phyloP scores from a whole-genome alignment of 768 basidiomycete genomes.

The Cystobasidium onofrii region DNA sequence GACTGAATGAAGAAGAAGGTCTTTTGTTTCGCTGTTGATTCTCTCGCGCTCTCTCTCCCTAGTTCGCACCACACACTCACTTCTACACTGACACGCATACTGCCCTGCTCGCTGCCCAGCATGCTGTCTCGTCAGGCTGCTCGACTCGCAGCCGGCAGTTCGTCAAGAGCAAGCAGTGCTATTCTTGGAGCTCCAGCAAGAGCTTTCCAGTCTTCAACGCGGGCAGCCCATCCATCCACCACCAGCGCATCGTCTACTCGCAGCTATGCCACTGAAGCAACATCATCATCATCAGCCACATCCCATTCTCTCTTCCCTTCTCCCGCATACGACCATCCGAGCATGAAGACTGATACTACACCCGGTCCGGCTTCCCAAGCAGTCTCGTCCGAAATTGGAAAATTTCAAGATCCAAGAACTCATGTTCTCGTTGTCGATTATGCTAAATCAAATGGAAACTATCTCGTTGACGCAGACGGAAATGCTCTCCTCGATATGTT shows the following conservation, averaged over 20 bases:
- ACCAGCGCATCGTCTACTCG: background rate
- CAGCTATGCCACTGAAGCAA: conserved; percentile 8
- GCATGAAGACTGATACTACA: background rate
- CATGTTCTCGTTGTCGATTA: conserved; percentile 44
- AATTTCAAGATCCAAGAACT: conserved; percentile 43
- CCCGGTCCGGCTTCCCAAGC: conserved; percentile 19
- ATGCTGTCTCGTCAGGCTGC: background rate
- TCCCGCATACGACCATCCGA: conserved; percentile 5
- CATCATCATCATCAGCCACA: conserved; percentile 11
- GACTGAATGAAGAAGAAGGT: too few species aligned
- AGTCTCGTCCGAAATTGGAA: conserved; percentile 33
- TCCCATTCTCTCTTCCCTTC: conserved; percentile 7
- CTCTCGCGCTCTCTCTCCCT: too few species aligned
- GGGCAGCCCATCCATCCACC: background rate
- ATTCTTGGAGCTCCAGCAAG: background rate
- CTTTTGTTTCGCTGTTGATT: too few species aligned
- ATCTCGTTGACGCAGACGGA: conserved; percentile 48
- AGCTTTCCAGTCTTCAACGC: background rate
- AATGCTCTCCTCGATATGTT: conserved; percentile 46
- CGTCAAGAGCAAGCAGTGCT: background rate
- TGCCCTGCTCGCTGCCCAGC: background rate
- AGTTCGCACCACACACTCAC: too few species aligned
- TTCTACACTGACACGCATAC: background rate
- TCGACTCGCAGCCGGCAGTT: conserved; percentile 25
- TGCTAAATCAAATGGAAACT: conserved; percentile 45